Percentiles rank a stretch among this genome's conserved stretches.
phyloP scores from a whole-genome alignment of 169 alveolate genomes.

The Cryptosporidium sp. region DNA sequence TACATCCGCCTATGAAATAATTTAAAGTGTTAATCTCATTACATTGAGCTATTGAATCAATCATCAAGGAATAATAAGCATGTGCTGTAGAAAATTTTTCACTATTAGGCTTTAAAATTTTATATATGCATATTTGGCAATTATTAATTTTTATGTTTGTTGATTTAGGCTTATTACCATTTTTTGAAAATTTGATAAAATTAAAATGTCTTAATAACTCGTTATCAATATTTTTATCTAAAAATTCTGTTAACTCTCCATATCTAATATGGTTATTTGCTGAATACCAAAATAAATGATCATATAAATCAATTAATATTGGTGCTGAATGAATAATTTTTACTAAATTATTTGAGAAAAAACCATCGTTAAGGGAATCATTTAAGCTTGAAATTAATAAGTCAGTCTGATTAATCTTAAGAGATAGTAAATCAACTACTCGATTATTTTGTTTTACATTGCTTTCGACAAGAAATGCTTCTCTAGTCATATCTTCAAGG shows the following conservation, averaged over 20 bases:
- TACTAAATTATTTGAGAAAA: not conserved
- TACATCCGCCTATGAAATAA: constrained; percentile 51
- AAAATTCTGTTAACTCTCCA: constrained; percentile 40
- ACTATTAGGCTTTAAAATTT: constrained; percentile 44
- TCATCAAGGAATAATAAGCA: constrained; percentile 18
- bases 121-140: constrained; percentile 17
- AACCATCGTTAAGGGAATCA: not conserved
- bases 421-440: constrained; percentile 9
- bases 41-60: constrained; percentile 10
- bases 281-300: constrained; percentile 61
- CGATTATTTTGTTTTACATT: not conserved
- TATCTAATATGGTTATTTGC: not conserved
- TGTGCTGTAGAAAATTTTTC: not conserved
- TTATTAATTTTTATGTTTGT: not conserved
- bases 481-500: not conserved
- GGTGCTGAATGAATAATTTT: constrained; percentile 46
- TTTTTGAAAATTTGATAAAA: constrained; percentile 42
- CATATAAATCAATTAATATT: constrained; percentile 36
- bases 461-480: not conserved
- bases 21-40: constrained; percentile 27
- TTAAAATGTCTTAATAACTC: not conserved
- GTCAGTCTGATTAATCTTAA: not conserved
- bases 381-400: not conserved
- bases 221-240: not conserved
- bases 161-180: not conserved